Evolutionary conservation across 306 rosid species (phyloP).

Genomic region (Cucurbita ficifolia): DNA sequence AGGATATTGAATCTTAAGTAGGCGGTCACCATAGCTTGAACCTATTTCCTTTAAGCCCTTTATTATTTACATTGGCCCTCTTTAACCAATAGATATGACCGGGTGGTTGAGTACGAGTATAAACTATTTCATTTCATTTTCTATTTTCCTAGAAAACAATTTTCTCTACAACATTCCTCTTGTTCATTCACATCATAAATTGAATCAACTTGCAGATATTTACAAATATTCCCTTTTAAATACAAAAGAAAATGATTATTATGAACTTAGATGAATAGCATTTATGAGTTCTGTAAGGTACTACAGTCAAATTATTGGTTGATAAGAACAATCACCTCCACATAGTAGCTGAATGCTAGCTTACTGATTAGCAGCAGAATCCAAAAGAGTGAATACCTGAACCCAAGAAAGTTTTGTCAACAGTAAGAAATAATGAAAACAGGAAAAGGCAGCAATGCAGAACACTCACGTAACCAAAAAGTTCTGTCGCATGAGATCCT

Average conservation of each 20-base stretch:
- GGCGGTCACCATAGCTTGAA: background rate
- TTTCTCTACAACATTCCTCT: background rate
- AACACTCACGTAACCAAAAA: background rate
- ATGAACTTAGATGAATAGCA: background rate
- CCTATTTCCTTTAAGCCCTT: background rate
- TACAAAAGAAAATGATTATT: background rate
- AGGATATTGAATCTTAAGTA: background rate
- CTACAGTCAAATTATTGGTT: background rate
- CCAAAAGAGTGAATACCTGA: conserved; percentile 92
- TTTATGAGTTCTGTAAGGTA: background rate
- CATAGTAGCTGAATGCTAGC: conserved; percentile 92
- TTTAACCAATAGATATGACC: background rate
- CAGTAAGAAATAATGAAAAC: background rate
- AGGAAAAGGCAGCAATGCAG: background rate
- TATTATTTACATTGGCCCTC: background rate
- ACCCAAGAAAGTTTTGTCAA: conserved; percentile 15
- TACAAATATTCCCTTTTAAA: background rate
- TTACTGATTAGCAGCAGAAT: conserved; percentile 81
- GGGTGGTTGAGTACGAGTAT: background rate
- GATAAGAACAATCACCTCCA: conserved; percentile 51
- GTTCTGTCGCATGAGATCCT: background rate
- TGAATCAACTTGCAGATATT: background rate
- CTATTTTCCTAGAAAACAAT: background rate
- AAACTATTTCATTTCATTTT: background rate
- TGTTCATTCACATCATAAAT: background rate